Evolutionary conservation across 116 monocot genomes (phyloP), one percentile per base, ranked within the genome.

Genomic region (Trichopus zeylanicus): DNA sequence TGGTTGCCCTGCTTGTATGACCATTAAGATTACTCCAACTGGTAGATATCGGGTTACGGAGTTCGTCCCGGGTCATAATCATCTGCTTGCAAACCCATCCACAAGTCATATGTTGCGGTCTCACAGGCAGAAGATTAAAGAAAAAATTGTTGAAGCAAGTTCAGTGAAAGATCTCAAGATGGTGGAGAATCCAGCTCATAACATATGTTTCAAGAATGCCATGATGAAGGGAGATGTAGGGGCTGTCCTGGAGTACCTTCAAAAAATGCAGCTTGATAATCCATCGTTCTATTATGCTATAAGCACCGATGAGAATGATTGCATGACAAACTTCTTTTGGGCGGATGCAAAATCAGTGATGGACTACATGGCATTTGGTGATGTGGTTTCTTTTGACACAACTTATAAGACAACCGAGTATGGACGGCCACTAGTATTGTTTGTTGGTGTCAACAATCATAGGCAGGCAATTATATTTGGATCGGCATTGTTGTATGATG

Each of bases 21-120:
- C 66, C 6, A 63, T 83, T 31, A 63, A 70, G 56, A 46, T 73
- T 23, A 64, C 59, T 31, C 74, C 74, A 5, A 62, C 71, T 20
- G 74, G 70, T 3, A 62, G 57, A 32, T 83, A 69, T 51, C 66
- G 74, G 10, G 63, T 83, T 8, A 83, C 60, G 1, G 74, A 78
- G 15, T 83, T 83, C 26, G 58, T 78, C 11, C 63, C 78, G 0
- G 51, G 57, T 6, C 83, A 83, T 51, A 83, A 83, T 52, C 83
- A 78, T 71, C 78, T 64, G 11, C 74, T 83, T 26, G 59, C 38
- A 25, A 38, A 32, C 12, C 11, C 34, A 4, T 59, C 37, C 24
- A 59, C 38, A 0, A 59, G 33, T 25, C 59, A 59, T 39, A 39
- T 26, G 21, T 24, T 59, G 37, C 38, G 83, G 83, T 10, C 78